phyloP scores from a whole-genome alignment of 805 yeast species.

The Ogataea pilisensis region DNA sequence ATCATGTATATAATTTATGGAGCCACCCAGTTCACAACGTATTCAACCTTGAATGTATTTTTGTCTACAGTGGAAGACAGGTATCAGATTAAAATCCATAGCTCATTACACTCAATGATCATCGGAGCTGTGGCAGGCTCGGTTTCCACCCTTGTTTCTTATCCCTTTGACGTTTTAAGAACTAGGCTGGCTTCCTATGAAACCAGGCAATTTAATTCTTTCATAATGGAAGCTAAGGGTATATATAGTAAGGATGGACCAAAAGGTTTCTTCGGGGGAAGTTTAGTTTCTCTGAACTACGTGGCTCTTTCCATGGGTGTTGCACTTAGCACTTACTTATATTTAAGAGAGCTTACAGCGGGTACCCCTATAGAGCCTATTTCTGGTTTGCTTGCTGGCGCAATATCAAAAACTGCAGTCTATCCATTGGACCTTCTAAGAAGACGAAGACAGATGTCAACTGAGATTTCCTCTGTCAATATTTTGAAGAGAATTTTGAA shows the following conservation, averaged over 20 bases:
- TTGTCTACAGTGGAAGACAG: slow-evolving; percentile 32
- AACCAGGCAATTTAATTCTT: slow-evolving; percentile 30
- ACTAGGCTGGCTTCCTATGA: slow-evolving; percentile 78
- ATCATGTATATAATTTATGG: slow-evolving; percentile 82
- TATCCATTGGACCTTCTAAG: slow-evolving; percentile 87
- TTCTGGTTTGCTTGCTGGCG: slow-evolving; percentile 76
- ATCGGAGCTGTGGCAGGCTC: slow-evolving; percentile 80
- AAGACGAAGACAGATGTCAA: slow-evolving; percentile 64
- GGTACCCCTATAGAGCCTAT: slow-evolving; percentile 45
- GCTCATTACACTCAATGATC: slow-evolving; percentile 41
- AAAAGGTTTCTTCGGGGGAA: slow-evolving; percentile 47
- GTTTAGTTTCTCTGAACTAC: slow-evolving; percentile 50
- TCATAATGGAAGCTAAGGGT: slow-evolving; percentile 30
- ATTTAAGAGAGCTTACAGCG: slow-evolving; percentile 36
- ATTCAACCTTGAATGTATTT: slow-evolving; percentile 47
- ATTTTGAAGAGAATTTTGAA: slow-evolving; percentile 38
- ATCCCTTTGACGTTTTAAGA: slow-evolving; percentile 87
- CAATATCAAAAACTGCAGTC: slow-evolving; percentile 62
- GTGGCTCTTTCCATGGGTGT: slow-evolving; percentile 70
- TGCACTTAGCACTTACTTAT: slow-evolving; percentile 67
- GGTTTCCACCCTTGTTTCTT: slow-evolving; percentile 66
- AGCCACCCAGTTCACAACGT: slow-evolving; percentile 75
- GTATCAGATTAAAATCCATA: slow-evolving; percentile 25
- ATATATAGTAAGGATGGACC: slow-evolving; percentile 36
- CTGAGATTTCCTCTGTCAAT: slow-evolving; percentile 13